Conservation (phyloP, 2,329 filamentous ascomycete genomes). For the Coniochaeta ligniaria region DNA sequence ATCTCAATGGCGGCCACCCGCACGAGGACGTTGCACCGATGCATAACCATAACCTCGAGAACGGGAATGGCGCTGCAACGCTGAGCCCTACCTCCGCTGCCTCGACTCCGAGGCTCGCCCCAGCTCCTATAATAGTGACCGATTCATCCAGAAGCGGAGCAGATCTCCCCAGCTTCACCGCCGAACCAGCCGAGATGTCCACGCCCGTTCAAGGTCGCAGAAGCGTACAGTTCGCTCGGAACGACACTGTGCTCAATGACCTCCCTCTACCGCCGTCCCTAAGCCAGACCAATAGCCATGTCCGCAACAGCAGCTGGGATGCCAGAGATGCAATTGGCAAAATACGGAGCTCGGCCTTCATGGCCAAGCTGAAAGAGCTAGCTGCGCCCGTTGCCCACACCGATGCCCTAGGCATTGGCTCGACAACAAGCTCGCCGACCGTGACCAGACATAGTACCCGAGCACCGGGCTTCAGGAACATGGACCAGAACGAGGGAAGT, state of each 20-base stretch:
- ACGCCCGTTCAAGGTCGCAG: conserved; percentile 39
- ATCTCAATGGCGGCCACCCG: conserved; percentile 27
- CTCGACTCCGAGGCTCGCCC: conserved; percentile 2
- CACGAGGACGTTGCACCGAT: conserved; percentile 20
- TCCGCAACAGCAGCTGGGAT: conserved; percentile 59
- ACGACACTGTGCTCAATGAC: conserved; percentile 36
- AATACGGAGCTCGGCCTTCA: conserved; percentile 58
- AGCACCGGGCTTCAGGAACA: conserved; percentile 18
- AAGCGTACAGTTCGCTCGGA: conserved; percentile 70
- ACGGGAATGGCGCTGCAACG: neutral
- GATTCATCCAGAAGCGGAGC: neutral
- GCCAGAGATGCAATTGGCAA: conserved; percentile 54
- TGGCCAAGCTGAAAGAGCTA: conserved; percentile 72
- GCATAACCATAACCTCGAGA: neutral
- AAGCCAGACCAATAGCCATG: conserved; percentile 29
- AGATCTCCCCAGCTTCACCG: conserved; percentile 5
- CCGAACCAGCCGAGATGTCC: conserved; percentile 9
- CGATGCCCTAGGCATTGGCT: conserved; percentile 23
- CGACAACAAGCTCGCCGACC: conserved; percentile 41
- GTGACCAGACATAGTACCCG: conserved; percentile 29
- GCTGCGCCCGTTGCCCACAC: conserved; percentile 36
- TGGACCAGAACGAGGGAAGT: conserved; percentile 46
- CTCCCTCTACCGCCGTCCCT: conserved; percentile 20
- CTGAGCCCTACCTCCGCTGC: conserved; percentile 7
- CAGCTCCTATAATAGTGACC: neutral